Evolutionary conservation across 2,329 filamentous ascomycete genomes (phyloP), one percentile per base, ranked within the genome.

Genomic region (Colletotrichum viniferum): DNA sequence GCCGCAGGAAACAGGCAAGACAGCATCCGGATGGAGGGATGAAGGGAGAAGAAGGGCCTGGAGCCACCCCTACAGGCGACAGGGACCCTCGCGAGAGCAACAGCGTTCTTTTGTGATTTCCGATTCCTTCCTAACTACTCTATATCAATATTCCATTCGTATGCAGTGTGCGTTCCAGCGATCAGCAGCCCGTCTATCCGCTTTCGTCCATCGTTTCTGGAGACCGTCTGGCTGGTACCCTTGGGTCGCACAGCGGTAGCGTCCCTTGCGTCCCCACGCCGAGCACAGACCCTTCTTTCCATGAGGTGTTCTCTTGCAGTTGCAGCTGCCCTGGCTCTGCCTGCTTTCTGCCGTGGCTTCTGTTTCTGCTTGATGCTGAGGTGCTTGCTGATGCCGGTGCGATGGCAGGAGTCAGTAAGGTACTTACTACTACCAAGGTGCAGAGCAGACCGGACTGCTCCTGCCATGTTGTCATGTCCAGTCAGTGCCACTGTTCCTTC

Each of bases 151-250:
- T n/a, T n/a, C n/a, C n/a, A n/a, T n/a, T n/a, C n/a, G n/a, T n/a
- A n/a, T n/a, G n/a, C n/a, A n/a, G n/a, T n/a, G n/a, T n/a, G 52
- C 48, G 74, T 56, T 65, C 73, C 70, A 76, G 32, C 71, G 70
- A 77, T 78, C 68, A 68, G 71, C 73, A 60, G 28, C 63, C 60
- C 69, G 56, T 58, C 65, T 69, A 65, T 71, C 73, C 72, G 71
- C 72, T 74, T 78, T 71, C 72, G 69, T 74, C 56, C 43, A 73
- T 76, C 32, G 58, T 26, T 72, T 65, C 71, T 74, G 58, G 74
- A 75, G 76, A 62, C 79, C 79, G 77, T 76, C 76, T 77, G 67
- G 73, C 73, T 73, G 79, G 79, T 77, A 80, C 78, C 73, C 76
- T 80, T 76, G 76, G 63, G 76, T 78, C 76, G 72, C 71, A 76